Conservation (phyloP, 352 stramenopile species). For the Phytophthora kernoviae region DNA sequence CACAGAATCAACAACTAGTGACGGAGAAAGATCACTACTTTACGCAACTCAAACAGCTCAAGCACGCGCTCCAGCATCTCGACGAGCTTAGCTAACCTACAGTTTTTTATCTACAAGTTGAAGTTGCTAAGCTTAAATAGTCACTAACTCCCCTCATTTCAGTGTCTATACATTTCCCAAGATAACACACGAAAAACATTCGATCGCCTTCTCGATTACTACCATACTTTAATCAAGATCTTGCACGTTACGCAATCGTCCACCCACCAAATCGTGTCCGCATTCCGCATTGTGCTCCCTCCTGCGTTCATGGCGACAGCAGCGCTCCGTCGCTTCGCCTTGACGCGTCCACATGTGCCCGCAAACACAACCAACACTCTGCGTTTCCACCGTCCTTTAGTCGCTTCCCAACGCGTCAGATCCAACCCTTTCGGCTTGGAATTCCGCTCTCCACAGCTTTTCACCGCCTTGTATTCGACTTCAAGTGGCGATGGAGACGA, state of each 20-base stretch:
- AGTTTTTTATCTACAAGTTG: slow-evolving; percentile 11
- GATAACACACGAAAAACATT: too few relatives aligned
- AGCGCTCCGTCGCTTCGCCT: slow-evolving; percentile 39
- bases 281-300: neutral
- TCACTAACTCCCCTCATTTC: slow-evolving; percentile 4
- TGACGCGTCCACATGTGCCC: slow-evolving; percentile 19
- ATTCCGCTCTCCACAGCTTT: slow-evolving; percentile 3
- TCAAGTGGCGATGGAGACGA: slow-evolving; percentile 25
- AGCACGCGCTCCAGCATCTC: slow-evolving; percentile 71
- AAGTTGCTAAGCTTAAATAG: slow-evolving; percentile 1
- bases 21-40: slow-evolving; percentile 77
- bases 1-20: slow-evolving; percentile 68
- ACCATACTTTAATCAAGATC: slow-evolving; percentile 14
- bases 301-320: slow-evolving; percentile 38
- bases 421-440: slow-evolving; percentile 13
- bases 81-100: slow-evolving; percentile 50
- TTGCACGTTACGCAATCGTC: slow-evolving; percentile 16
- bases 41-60: slow-evolving; percentile 76
- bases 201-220: neutral
- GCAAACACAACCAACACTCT: neutral
- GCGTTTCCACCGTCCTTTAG: slow-evolving; percentile 9
- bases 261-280: too few relatives aligned
- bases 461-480: slow-evolving; percentile 39
- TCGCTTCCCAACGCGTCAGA: slow-evolving; percentile 3
- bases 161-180: neutral